Evolutionary conservation across 805 yeast genomes (phyloP).

Genomic region (Dipodascus albidus): DNA sequence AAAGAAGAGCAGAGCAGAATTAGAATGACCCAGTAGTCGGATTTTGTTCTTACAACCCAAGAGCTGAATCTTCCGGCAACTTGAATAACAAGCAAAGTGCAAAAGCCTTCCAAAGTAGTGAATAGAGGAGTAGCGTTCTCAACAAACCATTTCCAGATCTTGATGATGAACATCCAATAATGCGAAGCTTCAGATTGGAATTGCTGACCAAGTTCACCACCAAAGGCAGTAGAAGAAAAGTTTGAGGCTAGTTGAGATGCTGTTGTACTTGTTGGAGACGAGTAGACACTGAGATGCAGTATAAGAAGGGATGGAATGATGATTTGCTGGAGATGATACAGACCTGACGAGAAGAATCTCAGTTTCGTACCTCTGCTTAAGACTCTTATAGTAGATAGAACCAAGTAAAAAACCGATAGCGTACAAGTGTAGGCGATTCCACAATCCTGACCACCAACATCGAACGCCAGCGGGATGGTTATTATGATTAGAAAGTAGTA

Average conservation of each 20-base stretch:
- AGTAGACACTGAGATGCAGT: slow-evolving; percentile 29
- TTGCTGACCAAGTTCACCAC: slow-evolving; percentile 3
- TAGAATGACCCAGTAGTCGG: slow-evolving; percentile 72
- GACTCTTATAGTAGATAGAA: slow-evolving; percentile 61
- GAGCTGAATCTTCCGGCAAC: slow-evolving; percentile 75
- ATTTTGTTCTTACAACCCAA: slow-evolving; percentile 49
- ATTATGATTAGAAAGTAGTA: slow-evolving; percentile 61
- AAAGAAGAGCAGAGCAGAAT: slow-evolving; percentile 63
- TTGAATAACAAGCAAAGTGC: slow-evolving; percentile 84
- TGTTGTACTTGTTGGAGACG: slow-evolving; percentile 9
- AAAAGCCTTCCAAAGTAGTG: slow-evolving; percentile 85
- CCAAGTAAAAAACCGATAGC: slow-evolving; percentile 56
- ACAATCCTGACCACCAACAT: slow-evolving; percentile 83
- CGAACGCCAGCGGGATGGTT: slow-evolving; percentile 87
- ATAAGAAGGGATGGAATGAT: slow-evolving; percentile 75
- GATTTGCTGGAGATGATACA: slow-evolving; percentile 75
- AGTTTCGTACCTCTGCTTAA: slow-evolving; percentile 30
- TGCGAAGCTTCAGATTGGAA: slow-evolving; percentile 5
- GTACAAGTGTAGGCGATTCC: slow-evolving; percentile 79
- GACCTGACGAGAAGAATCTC: slow-evolving; percentile 22
- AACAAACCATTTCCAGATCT: slow-evolving; percentile 61
- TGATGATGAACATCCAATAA: slow-evolving; percentile 31
- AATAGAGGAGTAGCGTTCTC: slow-evolving; percentile 81
- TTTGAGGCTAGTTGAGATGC: slow-evolving; percentile 1
- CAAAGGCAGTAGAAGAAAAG: slow-evolving; percentile 2